Percentiles rank a stretch among this genome's conserved stretches.
Evolutionary conservation across 2,329 filamentous ascomycete genomes (phyloP).

Genomic region (Akanthomyces muscarius): DNA sequence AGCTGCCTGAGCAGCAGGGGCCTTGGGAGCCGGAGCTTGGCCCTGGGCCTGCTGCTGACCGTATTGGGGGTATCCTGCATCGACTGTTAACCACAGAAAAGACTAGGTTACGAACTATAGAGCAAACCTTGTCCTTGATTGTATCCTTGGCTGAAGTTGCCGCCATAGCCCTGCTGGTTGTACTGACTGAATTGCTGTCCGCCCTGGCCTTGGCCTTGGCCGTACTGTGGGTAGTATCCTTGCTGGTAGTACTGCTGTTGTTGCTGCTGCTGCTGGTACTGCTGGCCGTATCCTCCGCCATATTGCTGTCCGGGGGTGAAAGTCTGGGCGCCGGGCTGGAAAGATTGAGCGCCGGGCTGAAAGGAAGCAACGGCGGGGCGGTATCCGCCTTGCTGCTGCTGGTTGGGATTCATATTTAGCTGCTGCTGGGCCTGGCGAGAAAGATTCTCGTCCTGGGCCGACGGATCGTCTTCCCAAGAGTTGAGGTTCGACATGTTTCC

Average conservation of each 20-base stretch:
- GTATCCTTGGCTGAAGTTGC: slow-evolving; percentile 51
- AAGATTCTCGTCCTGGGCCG: slow-evolving; percentile 73
- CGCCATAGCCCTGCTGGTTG: slow-evolving; percentile 45
- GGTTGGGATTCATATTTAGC: slow-evolving; percentile 64
- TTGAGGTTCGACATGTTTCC: slow-evolving; percentile 78
- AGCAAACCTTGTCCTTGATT: slow-evolving; percentile 42
- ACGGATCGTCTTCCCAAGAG: slow-evolving; percentile 89
- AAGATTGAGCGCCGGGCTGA: slow-evolving; percentile 65
- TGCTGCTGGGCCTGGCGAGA: slow-evolving; percentile 71
- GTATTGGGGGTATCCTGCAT: slow-evolving; percentile 52
- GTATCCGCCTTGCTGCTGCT: slow-evolving; percentile 45
- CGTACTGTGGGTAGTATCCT: slow-evolving; percentile 58
- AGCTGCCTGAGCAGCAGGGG: slow-evolving; percentile 42
- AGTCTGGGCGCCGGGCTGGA: slow-evolving; percentile 55
- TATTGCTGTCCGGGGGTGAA: slow-evolving; percentile 49
- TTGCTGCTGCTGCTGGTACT: slow-evolving; percentile 53
- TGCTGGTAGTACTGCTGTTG: slow-evolving; percentile 46
- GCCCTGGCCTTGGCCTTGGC: slow-evolving; percentile 26
- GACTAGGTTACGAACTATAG: slow-evolving; percentile 27
- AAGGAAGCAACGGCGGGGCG: slow-evolving; percentile 65
- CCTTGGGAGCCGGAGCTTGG: slow-evolving; percentile 39
- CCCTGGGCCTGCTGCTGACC: slow-evolving; percentile 44
- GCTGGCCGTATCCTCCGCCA: slow-evolving; percentile 52
- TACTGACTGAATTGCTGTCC: slow-evolving; percentile 40
- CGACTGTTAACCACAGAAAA: slow-evolving; percentile 18